Percentiles rank a stretch among this genome's conserved stretches.
Evolutionary conservation across 2,329 filamentous ascomycete species (phyloP).

Genomic region (Ophiostoma ulmi): DNA sequence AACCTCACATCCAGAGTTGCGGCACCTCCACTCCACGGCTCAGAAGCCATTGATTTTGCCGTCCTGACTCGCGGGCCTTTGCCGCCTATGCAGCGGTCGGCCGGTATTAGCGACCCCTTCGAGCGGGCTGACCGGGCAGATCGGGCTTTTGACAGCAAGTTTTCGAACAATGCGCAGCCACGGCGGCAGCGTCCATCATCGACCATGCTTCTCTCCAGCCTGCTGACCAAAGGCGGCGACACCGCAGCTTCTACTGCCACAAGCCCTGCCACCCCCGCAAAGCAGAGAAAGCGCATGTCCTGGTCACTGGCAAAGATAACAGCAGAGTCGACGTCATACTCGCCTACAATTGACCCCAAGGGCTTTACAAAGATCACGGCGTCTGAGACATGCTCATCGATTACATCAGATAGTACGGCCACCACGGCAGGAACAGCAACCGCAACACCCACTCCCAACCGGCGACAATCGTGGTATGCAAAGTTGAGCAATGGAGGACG

Average conservation of each 20-base stretch:
- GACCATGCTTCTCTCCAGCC: neutral
- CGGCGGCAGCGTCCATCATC: neutral
- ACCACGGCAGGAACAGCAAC: neutral
- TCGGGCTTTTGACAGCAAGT: neutral
- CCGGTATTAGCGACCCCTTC: neutral
- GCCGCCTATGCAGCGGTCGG: neutral
- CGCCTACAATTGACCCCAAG: neutral
- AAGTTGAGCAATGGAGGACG: conserved; percentile 12
- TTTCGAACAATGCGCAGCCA: neutral
- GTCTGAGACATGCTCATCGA: neutral
- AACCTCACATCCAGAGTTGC: neutral
- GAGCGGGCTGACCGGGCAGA: neutral
- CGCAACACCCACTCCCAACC: neutral
- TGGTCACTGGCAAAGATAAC: neutral
- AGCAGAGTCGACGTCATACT: neutral
- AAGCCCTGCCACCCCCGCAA: neutral
- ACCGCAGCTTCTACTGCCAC: neutral
- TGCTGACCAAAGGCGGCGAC: neutral
- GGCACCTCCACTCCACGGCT: neutral
- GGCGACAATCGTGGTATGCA: conserved; percentile 16
- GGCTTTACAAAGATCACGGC: neutral
- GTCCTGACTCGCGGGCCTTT: neutral
- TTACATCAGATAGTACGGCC: neutral
- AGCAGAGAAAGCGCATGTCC: neutral
- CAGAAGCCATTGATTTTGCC: conserved; percentile 1